Evolutionary conservation across 768 basidiomycete species (phyloP), one percentile per base, ranked within the genome.

Genomic region (Termitomyces sp.): DNA sequence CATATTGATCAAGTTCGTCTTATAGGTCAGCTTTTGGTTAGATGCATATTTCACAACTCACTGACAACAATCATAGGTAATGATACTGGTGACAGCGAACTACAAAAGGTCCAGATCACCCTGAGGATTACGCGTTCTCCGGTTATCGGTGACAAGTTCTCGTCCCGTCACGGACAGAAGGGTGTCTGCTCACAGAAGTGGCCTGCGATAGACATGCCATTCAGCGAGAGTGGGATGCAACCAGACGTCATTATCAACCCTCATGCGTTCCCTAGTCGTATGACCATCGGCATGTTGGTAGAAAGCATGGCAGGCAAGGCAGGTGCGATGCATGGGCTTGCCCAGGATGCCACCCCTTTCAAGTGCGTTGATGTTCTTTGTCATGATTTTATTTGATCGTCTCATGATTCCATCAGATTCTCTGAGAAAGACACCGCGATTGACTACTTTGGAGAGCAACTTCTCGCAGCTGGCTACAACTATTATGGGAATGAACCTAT

Each of bases 241-340:
- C 97, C 97, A 1, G 97, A 99, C 74, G 86, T 99, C 54, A 98
- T 99, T 73, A 98, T 99, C 80, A 99, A 99, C 76, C 97, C 97
- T 40, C 97, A 99, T 73, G 97, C 97, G 15, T 99, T 99, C 81
- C 97, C 97, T 2, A 92, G 89, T 81, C 92, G 97, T 67, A 99
- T 99, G 97, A 99, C 97, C 1, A 99, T 99, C 68, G 97, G 97
- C 61, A 99, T 99, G 97, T 88, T 99, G 72, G 94, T 99, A 60
- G 97, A 99, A 81, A 96, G 94, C 75, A 88, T 98, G 87, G 97
- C 97, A 0, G 97, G 97, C n/a, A 99, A 99, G 74, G 91, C 97
- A 2, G 97, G 97, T 60, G 91, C 96, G 8, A 92, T 98, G 92
- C 97, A 98, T 67, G 97, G 97, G 47, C 81, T 99, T 29, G 95